Evolutionary conservation across 2,329 filamentous ascomycete genomes (phyloP), one percentile per base, ranked within the genome.

Genomic region (Fonsecaea pugnacius): DNA sequence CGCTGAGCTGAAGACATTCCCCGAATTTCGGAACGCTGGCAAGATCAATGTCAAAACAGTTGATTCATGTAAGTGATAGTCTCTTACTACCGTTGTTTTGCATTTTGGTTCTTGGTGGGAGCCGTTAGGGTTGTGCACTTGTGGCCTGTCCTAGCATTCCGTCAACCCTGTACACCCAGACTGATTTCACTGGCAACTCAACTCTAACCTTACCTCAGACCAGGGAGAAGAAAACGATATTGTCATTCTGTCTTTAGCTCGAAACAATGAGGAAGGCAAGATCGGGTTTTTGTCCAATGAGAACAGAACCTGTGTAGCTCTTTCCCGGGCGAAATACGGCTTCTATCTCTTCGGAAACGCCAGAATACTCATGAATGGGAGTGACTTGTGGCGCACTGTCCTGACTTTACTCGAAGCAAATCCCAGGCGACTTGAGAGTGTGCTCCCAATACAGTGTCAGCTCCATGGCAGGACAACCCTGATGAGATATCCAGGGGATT

Each of bases 171-270:
- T 12, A 24, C 24, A 24, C 14, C 18, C 21, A 48, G 27, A 30
- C 10, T 32, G 21, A 32, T n/a, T 30, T 27, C 33, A 18, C 32
- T 30, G 43, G n/a, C n/a, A 33, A 27, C 57, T 48, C 38, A 8
- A 38, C 38, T 21, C 57, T 59, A 16, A 59, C 57, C 18, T 59
- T 16, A 1, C 46, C 16, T 14, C 21, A 60, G 58, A 60, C 72
- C 92, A 96, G 74, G 92, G 92, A 12, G 92, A 96, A 71, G 92
- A 96, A 73, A 96, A 96, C 67, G 90, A 93, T 27, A 81, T 96
- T 8, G 82, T 97, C 9, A 74, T 96, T 1, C 79, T 96, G 0
- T 96, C 92, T 0, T 79, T 96, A 0, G 92, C 95, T 2, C 85
- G 93, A 50, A 92, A 89, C 68, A 89, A 89, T 38, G 68, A 73